Base-by-base conservation (phyloP, 768 basidiomycete genomes). In the Serpula lacrymans region DNA sequence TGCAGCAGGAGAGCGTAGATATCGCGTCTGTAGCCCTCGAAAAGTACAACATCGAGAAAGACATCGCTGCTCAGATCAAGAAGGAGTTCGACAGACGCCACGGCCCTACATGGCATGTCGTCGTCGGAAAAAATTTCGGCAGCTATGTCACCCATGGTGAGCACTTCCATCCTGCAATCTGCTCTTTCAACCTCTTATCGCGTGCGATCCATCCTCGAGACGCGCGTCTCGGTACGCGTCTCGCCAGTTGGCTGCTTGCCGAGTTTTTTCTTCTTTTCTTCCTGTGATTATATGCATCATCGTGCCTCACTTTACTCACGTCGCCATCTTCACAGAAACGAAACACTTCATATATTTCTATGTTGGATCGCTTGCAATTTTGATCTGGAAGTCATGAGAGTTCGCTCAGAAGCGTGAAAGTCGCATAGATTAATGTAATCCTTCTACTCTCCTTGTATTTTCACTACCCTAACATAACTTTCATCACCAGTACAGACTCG, bases 261-360 rank as follows among this genome's bases (percentile, higher is more conserved):
- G 34, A 34, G 47, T 31, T 21, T 45, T 29, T 32, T 51, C 27
- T 22, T 32, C 37, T 30, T 39, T 46, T 12, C 43, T 39, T 36
- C 36, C 20, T 38, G 22, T 45, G 24, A 10, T 29, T 29, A 29
- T 14, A 14, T 29, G 28, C 28, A 29, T 29, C 14, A 10, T 10
- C 28, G 14, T 14, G 28, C 28, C 10, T 29, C 10, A 29, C 28
- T 29, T 29, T 14, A 10, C 28, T 10, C 28, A 29, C 28, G 28
- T 10, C 28, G 28, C 10, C 28, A 25, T 30, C 29, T 38, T 40
- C 41, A 22, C 64, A 96, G 93, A 97, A 78, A 95, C 92, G 50
- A 94, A 93, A 65, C 88, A 96, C 62, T 98, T 98, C 70, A 93
- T 98, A 70, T 98, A 98, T 76, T 95, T 95, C 69, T 97, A 95